These are phyloP conservation scores for Blepharisma stoltei DNA, from an alignment of 73 alveolate species.

Conservation along the genomic window DNA sequence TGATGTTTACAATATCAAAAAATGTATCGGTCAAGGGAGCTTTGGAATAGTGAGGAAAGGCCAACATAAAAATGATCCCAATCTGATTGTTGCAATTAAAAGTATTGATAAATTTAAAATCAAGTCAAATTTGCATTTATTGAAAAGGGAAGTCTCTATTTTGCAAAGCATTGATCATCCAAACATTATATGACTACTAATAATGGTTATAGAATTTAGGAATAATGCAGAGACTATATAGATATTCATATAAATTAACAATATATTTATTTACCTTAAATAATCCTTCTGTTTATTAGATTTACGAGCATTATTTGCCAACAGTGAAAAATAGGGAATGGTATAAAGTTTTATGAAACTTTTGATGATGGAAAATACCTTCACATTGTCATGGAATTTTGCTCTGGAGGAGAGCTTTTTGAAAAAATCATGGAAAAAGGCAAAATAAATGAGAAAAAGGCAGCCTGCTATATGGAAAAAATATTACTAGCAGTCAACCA, in stretches of 20 bases:
- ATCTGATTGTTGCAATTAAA: slow-evolving; percentile 16
- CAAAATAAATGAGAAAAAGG: slow-evolving; percentile 53
- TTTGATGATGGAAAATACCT: slow-evolving; percentile 56
- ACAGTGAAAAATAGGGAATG: no score
- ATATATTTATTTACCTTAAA: no score
- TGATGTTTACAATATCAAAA: slow-evolving; percentile 14
- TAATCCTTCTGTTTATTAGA: no score
- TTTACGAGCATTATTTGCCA: no score
- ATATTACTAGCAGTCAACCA: slow-evolving; percentile 50
- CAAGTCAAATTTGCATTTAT: slow-evolving; percentile 38
- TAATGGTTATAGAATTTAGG: no score
- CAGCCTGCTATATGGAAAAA: slow-evolving; percentile 45
- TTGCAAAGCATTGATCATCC: slow-evolving; percentile 66
- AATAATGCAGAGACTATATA: no score
- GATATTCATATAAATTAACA: no score
- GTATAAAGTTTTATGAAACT: slow-evolving; percentile 64
- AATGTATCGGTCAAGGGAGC: slow-evolving; percentile 23
- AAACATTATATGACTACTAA: no score
- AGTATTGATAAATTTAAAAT: neutral
- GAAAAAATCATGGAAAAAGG: slow-evolving; percentile 52
- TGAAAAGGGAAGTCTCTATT: slow-evolving; percentile 60
- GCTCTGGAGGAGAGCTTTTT: slow-evolving; percentile 64
- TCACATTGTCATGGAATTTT: slow-evolving; percentile 71
- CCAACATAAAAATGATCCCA: neutral
- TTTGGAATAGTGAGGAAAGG: slow-evolving; percentile 24